Conservation (phyloP, 768 basidiomycete species). For the Trametes cinnabarina region DNA sequence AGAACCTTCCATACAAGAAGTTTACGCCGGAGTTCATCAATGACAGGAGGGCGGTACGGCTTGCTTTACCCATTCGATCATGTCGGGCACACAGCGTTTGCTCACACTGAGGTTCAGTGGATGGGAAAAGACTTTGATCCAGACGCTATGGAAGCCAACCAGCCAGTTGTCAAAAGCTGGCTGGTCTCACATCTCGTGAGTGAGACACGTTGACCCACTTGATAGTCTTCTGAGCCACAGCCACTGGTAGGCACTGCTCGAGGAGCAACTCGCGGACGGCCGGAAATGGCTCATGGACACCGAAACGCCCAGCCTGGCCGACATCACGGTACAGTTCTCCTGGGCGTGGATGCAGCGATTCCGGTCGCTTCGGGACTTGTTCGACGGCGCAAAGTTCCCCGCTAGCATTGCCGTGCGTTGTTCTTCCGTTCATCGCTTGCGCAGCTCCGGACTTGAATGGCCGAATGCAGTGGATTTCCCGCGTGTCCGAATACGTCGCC, state of each 20-base stretch:
- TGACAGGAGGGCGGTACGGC: conserved; percentile 47
- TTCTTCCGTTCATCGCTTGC: neutral
- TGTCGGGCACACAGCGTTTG: neutral
- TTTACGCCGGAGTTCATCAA: conserved; percentile 45
- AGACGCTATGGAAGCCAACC: conserved; percentile 28
- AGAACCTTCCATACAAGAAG: conserved; percentile 47
- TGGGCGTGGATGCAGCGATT: conserved; percentile 44
- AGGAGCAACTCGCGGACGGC: conserved; percentile 48
- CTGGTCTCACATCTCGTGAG: conserved; percentile 50
- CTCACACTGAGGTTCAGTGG: conserved; percentile 7
- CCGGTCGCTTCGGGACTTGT: conserved; percentile 32
- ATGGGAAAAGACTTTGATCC: conserved; percentile 16
- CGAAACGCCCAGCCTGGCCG: conserved; percentile 48
- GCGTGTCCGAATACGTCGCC: conserved; percentile 37
- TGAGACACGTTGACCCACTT: neutral
- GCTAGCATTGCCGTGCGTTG: conserved; percentile 39
- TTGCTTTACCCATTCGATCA: neutral
- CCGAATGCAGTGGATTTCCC: conserved; percentile 44
- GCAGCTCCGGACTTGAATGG: neutral
- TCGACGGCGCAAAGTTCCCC: conserved; percentile 40
- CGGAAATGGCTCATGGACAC: conserved; percentile 61
- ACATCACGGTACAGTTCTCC: conserved; percentile 51
- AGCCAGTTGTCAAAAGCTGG: conserved; percentile 35
- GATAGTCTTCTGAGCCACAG: neutral
- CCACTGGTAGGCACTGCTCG: conserved; percentile 32